These are phyloP conservation scores for Pythium monospermum DNA, from an alignment of 352 stramenopile genomes.

Conservation along the genomic window DNA sequence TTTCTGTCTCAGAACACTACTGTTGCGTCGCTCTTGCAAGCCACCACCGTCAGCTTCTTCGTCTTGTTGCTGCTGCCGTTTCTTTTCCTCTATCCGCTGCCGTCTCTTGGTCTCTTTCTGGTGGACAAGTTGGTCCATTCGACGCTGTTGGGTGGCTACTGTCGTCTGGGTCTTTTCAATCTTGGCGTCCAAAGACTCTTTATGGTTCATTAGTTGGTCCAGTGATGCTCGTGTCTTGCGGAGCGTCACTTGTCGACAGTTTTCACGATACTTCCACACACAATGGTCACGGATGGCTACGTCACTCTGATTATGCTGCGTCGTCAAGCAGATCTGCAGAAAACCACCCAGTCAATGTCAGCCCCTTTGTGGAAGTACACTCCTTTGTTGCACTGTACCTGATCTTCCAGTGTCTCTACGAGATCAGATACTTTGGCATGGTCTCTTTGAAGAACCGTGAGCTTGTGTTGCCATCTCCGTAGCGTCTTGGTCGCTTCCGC, in stretches of 20 bases:
- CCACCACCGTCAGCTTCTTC: no score
- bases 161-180: not conserved
- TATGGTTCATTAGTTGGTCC: not conserved
- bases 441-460: conserved; percentile 3
- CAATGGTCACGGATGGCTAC: conserved; percentile 9
- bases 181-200: not conserved
- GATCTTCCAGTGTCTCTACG: conserved; percentile 3
- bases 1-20: conserved; percentile 28
- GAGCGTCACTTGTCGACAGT: conserved; percentile 12
- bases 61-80: conserved; percentile 6
- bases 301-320: conserved; percentile 6
- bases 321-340: conserved; percentile 6
- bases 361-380: no score
- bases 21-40: conserved; percentile 1
- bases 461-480: not conserved
- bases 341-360: no score
- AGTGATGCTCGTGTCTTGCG: not conserved
- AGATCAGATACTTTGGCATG: not conserved
- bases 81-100: conserved; percentile 20
- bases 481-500: conserved; percentile 2
- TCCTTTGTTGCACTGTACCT: conserved; percentile 9
- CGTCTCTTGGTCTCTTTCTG: conserved; percentile 14
- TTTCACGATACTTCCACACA: conserved; percentile 12
- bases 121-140: conserved; percentile 17
- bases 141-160: not conserved